Base-by-base conservation (phyloP, 495 filamentous ascomycete species). In the Xylaria bambusicola region DNA sequence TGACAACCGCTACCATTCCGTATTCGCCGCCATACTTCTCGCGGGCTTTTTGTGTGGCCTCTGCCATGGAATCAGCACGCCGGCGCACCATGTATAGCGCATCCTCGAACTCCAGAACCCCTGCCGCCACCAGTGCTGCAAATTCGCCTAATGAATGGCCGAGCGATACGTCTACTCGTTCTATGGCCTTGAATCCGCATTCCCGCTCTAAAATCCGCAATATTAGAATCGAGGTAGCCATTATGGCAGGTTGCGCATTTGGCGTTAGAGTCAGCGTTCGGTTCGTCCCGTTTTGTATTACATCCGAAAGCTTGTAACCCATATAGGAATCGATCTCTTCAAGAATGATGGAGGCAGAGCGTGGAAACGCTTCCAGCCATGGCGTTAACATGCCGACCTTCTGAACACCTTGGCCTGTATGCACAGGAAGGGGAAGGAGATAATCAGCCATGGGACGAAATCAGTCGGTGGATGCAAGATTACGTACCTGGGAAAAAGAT, bases 131-230 rank as follows among this genome's bases (percentile, higher is more conserved):
- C 52, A 98, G 77, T 0, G 93, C 92, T 8, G 94, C 88, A 66
- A 96, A 98, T 67, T 98, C 94, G 23, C 94, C 94, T n/a, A 98
- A 78, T 1, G 91, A 95, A 73, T 98, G 94, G 4, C 94, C 94
- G 33, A 98, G 83, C 0, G 90, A 90, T 29, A 93, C 84, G 69
- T 96, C 89, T 2, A 88, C 84, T 18, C 87, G 75, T 29, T 89
- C 83, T 8, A 75, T 70, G 7, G 83, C 82, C 44, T 85, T 74
- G 72, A 98, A 96, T 13, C 81, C 87, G 63, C 92, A 97, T 46
- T 96, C 88, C 33, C 84, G 71, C 72, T 98, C 91, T 50, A 98
- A 82, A 55, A 98, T 88, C 47, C 91, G 87, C 33, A 97, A 84
- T 62, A 97, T 96, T 23, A 96, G 77, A 65, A 98, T 83, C 23